Conservation (phyloP, 352 stramenopile species). For the Poterioochromonas sp. region DNA sequence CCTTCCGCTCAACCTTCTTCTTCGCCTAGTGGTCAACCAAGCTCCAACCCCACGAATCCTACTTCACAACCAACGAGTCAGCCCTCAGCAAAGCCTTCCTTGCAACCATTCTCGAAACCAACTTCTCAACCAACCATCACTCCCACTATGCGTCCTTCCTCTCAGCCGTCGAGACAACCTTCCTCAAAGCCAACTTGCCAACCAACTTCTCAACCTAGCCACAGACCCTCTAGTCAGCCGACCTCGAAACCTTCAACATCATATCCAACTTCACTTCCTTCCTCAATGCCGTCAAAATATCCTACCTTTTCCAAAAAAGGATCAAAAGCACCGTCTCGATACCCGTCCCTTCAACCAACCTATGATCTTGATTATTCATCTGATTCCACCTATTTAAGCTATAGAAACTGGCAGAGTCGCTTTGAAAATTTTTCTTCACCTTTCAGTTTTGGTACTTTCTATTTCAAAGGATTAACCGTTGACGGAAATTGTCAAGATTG, state of each 20-base stretch:
- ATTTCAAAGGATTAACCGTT: slow-evolving; percentile 7
- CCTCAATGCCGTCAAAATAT: neutral
- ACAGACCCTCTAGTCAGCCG: neutral
- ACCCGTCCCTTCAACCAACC: neutral
- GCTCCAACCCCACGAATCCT: neutral
- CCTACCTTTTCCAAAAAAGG: neutral
- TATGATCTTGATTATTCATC: neutral
- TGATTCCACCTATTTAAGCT: slow-evolving; percentile 9
- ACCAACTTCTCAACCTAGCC: neutral
- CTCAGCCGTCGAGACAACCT: slow-evolving; percentile 1
- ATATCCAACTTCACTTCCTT: neutral
- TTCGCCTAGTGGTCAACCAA: neutral
- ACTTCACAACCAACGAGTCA: slow-evolving; percentile 13
- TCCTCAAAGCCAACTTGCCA: neutral
- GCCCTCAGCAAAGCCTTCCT: neutral
- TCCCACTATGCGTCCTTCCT: neutral
- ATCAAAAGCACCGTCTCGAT: neutral
- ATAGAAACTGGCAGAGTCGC: neutral
- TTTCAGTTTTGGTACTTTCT: neutral
- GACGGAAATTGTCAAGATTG: neutral
- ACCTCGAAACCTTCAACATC: neutral
- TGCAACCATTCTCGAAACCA: slow-evolving; percentile 3
- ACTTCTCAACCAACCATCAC: neutral
- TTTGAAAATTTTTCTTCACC: neutral
- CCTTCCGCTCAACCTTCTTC: slow-evolving; percentile 9